Evolutionary conservation across 2,329 filamentous ascomycete genomes (phyloP).

Genomic region (Chaetomium olivaceum): DNA sequence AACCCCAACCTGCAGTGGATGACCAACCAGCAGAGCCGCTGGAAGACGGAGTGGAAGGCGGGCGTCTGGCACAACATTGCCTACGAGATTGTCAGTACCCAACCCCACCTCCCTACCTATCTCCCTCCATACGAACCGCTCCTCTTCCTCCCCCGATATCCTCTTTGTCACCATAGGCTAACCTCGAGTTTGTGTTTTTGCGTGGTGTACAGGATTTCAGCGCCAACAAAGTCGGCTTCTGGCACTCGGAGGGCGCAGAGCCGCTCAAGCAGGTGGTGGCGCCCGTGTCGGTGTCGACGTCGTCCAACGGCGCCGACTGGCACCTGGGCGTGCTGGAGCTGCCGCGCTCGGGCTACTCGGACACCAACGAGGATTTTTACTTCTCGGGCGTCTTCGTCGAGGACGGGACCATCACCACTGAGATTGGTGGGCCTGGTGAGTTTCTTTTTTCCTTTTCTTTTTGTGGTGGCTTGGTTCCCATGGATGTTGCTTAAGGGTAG

Average conservation of each 20-base stretch:
- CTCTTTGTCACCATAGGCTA: no score
- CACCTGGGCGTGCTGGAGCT: constrained; percentile 70
- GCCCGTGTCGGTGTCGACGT: constrained; percentile 60
- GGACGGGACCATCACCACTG: constrained; percentile 45
- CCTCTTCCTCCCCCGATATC: no score
- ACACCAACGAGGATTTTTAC: constrained; percentile 65
- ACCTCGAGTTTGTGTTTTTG: no score
- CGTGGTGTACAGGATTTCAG: constrained; percentile 62
- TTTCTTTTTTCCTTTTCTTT: background rate
- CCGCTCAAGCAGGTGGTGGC: constrained; percentile 59
- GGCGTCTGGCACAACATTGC: constrained; percentile 74
- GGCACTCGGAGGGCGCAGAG: constrained; percentile 65
- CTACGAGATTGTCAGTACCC: constrained; percentile 62
- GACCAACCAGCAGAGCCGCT: constrained; percentile 61
- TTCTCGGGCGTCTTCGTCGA: constrained; percentile 74
- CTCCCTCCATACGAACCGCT: no score
- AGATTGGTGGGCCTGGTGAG: constrained; percentile 33
- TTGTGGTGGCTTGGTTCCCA: background rate
- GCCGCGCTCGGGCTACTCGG: constrained; percentile 55
- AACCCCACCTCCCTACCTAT: no score
- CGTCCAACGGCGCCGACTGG: constrained; percentile 70
- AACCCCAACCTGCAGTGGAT: constrained; percentile 64
- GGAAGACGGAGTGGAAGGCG: constrained; percentile 61
- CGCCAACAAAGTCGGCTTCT: constrained; percentile 63
- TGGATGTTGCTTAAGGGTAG: background rate